Percentiles rank a stretch among this genome's conserved stretches.
phyloP scores from a whole-genome alignment of 768 basidiomycete species.

The Lentinus tigrinus region DNA sequence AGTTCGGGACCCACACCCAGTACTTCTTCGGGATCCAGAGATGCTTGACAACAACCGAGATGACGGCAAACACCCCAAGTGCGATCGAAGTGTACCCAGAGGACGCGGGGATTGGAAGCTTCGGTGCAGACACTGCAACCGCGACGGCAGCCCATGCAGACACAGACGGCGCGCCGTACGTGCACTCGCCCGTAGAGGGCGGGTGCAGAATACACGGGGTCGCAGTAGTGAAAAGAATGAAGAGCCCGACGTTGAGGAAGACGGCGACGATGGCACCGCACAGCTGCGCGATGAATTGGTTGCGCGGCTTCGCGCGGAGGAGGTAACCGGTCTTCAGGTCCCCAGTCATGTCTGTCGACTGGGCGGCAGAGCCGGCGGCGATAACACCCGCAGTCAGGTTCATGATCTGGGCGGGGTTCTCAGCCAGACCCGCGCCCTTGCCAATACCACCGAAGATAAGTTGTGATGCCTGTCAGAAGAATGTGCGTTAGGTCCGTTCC shows the following conservation, averaged over 20 bases:
- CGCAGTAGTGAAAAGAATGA: conserved; percentile 61
- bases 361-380: conserved; percentile 54
- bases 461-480: conserved; percentile 45
- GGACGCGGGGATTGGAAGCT: conserved; percentile 21
- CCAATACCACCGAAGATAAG: conserved; percentile 63
- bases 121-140: conserved; percentile 15
- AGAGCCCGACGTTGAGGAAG: conserved; percentile 58
- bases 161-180: conserved; percentile 56
- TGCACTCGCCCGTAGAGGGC: conserved; percentile 37
- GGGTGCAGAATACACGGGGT: conserved; percentile 53
- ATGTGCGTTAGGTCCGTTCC: not conserved
- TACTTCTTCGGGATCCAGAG: conserved; percentile 19
- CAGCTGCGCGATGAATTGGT: conserved; percentile 62
- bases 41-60: conserved; percentile 17
- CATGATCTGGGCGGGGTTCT: conserved; percentile 40
- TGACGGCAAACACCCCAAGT: conserved; percentile 13
- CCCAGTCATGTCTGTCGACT: conserved; percentile 63
- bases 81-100: conserved; percentile 21
- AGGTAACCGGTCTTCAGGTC: conserved; percentile 73
- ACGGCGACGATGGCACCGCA: conserved; percentile 57
- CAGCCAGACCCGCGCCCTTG: conserved; percentile 41
- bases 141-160: conserved; percentile 47
- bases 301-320: conserved; percentile 59
- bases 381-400: conserved; percentile 55
- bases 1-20: conserved; percentile 24